Evolutionary conservation across 352 stramenopile genomes (phyloP).

Genomic region (Phytophthora cactorum): DNA sequence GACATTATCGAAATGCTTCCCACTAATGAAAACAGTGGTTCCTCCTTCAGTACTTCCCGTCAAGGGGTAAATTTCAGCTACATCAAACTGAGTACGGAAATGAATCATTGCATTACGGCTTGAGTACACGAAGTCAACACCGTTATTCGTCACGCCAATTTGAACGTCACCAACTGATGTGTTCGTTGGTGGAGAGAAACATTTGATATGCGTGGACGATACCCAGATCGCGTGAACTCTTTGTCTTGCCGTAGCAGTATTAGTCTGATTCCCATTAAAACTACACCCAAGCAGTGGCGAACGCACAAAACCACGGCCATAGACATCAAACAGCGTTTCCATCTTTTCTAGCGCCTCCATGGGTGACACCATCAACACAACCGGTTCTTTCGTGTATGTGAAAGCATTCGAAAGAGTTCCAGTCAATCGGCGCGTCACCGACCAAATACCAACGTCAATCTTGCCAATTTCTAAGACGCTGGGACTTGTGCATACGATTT

Average conservation of each 20-base stretch:
- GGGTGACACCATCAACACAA: constrained; percentile 51
- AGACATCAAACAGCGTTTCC: constrained; percentile 62
- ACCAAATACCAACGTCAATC: constrained; percentile 44
- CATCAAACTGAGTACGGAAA: constrained; percentile 50
- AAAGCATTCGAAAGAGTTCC: constrained; percentile 45
- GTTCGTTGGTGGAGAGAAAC: constrained; percentile 36
- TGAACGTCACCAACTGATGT: constrained; percentile 26
- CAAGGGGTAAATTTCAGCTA: constrained; percentile 52
- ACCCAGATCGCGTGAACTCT: constrained; percentile 48
- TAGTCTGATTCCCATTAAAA: constrained; percentile 28
- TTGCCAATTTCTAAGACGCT: constrained; percentile 10
- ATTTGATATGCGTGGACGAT: constrained; percentile 58
- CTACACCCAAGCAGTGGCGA: constrained; percentile 53
- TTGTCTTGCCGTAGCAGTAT: not conserved
- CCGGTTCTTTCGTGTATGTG: constrained; percentile 45
- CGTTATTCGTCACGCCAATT: constrained; percentile 64
- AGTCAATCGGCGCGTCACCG: constrained; percentile 23
- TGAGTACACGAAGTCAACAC: constrained; percentile 40
- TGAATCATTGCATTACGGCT: constrained; percentile 14
- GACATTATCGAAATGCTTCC: constrained; percentile 51
- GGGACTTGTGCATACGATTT: constrained; percentile 55
- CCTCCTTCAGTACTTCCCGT: constrained; percentile 52
- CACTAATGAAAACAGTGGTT: constrained; percentile 59
- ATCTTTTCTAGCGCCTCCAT: constrained; percentile 47
- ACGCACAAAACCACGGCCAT: constrained; percentile 57